Percentiles rank a stretch among this genome's conserved stretches.
Conservation (phyloP, 1,284 basidiomycete species). For the Ustilago lituana region DNA sequence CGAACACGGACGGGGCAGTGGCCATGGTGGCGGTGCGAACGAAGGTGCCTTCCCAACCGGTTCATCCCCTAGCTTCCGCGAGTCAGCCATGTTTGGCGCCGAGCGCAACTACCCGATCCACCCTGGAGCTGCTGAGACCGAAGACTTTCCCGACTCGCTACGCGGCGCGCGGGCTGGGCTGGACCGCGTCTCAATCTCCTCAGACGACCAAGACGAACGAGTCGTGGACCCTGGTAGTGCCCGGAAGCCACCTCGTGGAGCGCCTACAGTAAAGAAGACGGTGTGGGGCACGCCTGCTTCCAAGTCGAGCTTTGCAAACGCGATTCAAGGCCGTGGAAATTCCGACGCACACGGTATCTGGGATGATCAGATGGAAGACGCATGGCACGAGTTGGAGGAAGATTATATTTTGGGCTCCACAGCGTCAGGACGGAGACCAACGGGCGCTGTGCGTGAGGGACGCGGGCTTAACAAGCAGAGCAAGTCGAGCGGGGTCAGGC, state of each 20-base stretch:
- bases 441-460: slow-evolving; percentile 23
- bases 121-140: slow-evolving; percentile 46
- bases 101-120: slow-evolving; percentile 63
- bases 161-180: slow-evolving; percentile 23
- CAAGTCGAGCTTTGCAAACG: slow-evolving; percentile 40
- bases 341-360: slow-evolving; percentile 30
- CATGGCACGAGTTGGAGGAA: slow-evolving; percentile 64
- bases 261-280: slow-evolving; percentile 45
- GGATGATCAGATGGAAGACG: slow-evolving; percentile 60
- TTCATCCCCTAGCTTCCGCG: slow-evolving; percentile 57
- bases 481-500: slow-evolving; percentile 2
- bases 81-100: slow-evolving; percentile 62
- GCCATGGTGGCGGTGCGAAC: slow-evolving; percentile 6
- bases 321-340: slow-evolving; percentile 36
- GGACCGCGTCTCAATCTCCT: slow-evolving; percentile 35
- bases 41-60: slow-evolving; percentile 15
- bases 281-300: slow-evolving; percentile 65
- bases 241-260: background rate
- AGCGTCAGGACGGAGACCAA: slow-evolving; percentile 26
- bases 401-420: slow-evolving; percentile 58
- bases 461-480: slow-evolving; percentile 41
- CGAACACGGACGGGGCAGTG: slow-evolving; percentile 13
- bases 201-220: slow-evolving; percentile 35
- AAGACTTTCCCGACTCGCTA: slow-evolving; percentile 57
- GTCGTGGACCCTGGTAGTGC: background rate